Evolutionary conservation across 768 basidiomycete species (phyloP), one percentile per base, ranked within the genome.

Genomic region (Lentinula lateritia): DNA sequence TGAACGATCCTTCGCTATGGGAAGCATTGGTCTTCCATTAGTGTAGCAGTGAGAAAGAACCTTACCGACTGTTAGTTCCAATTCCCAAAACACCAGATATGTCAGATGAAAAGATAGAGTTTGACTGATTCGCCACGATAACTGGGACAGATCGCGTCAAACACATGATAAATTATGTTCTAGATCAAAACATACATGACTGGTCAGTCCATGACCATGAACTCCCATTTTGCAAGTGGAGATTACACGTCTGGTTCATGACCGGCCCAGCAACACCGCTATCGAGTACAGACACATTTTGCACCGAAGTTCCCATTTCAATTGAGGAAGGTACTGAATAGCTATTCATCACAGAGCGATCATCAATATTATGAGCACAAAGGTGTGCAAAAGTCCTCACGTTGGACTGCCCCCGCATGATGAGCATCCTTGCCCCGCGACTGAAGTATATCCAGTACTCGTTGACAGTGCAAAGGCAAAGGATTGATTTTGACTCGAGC

Each of bases 141-240:
- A 59, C 58, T 59, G 23, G 15, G 18, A 41, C 20, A 36, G 45
- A 32, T 34, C n/a, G 7, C n/a, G 45, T 48, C 42, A 38, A 48
- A 46, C 16, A 50, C 36, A 36, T 16, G 9, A 15, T 15, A 15
- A 16, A 39, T 5, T 28, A 28, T 34, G 38, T n/a, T 20, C 15
- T 16, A 36, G 3, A 18, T 16, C 20, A 13, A 5, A 45, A 59
- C 38, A 20, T 36, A 59, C 58, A 38, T 9, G 48, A 38, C 20
- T 28, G 58, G 34, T 59, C 58, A n/a, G 10, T 16, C 58, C 58
- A 59, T 28, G 58, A 48, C 58, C 58, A 59, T 3, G 20, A 34
- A 59, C 45, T 50, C 41, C 48, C 45, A 38, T 59, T 59, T n/a
- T 50, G 45, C 7, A 48, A n/a, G 13, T 59, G 32, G 12, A 59